phyloP scores from a whole-genome alignment of 2,329 filamentous ascomycete genomes.

The Simplicillium sp. region DNA sequence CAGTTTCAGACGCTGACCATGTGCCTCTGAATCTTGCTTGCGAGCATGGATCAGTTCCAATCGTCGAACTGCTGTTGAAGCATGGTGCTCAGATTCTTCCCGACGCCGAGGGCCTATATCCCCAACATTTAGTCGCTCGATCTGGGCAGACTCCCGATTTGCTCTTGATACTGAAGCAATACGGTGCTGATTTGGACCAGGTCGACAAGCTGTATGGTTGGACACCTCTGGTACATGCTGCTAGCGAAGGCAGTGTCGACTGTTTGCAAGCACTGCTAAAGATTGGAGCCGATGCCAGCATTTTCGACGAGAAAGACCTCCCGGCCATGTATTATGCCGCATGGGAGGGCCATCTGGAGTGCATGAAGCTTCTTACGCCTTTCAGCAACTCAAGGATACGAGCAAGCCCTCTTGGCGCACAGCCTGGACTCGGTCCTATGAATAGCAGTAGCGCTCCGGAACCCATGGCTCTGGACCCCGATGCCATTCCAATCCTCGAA shows the following conservation, averaged over 20 bases:
- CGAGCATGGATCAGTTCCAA: conserved; percentile 78
- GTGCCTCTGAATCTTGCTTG: conserved; percentile 92
- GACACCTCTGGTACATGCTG: conserved; percentile 93
- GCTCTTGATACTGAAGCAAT: conserved; percentile 69
- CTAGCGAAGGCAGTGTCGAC: conserved; percentile 87
- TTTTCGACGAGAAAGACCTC: conserved; percentile 83
- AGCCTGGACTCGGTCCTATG: conserved; percentile 32
- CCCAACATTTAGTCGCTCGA: conserved; percentile 91
- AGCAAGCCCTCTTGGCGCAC: conserved; percentile 33
- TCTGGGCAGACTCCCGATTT: conserved; percentile 76
- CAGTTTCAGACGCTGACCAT: conserved; percentile 78
- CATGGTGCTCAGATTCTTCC: conserved; percentile 76
- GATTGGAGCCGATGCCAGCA: conserved; percentile 66
- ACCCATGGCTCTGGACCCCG: conserved; percentile 63
- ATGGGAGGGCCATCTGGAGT: conserved; percentile 93
- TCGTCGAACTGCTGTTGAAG: conserved; percentile 76
- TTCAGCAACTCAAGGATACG: conserved; percentile 32
- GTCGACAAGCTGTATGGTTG: conserved; percentile 94
- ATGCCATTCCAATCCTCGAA: conserved; percentile 86
- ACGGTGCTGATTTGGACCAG: conserved; percentile 85
- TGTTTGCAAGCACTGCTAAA: conserved; percentile 77
- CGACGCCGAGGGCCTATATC: conserved; percentile 91
- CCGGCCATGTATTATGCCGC: conserved; percentile 97
- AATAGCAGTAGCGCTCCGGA: conserved; percentile 40
- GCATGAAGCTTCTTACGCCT: conserved; percentile 77